These are phyloP conservation scores for Ceratocystis alfenasii DNA, from an alignment of 2,329 filamentous ascomycete genomes.

Conservation along the genomic window DNA sequence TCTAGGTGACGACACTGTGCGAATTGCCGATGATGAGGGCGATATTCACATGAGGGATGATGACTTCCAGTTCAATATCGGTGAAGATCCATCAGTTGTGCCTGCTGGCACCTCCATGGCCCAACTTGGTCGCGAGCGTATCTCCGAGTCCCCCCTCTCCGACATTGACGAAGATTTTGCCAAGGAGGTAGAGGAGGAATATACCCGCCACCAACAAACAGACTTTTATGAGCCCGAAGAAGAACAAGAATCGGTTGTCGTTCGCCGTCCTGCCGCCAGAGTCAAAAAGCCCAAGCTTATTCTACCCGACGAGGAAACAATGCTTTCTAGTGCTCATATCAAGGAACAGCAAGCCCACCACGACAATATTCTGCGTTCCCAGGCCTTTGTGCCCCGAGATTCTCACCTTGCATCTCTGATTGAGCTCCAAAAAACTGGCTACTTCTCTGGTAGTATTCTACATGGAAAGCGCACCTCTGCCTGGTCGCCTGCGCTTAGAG, in stretches of 20 bases:
- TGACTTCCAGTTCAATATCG: conserved; percentile 52
- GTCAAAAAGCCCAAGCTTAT: conserved; percentile 68
- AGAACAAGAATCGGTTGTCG: conserved; percentile 45
- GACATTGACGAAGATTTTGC: conserved; percentile 55
- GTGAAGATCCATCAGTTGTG: conserved; percentile 46
- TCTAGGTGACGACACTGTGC: conserved; percentile 43
- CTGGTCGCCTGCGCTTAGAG: conserved; percentile 87
- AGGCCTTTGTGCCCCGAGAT: conserved; percentile 75
- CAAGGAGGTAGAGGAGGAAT: conserved; percentile 47
- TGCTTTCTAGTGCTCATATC: conserved; percentile 64
- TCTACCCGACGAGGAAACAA: conserved; percentile 67
- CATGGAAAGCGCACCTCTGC: conserved; percentile 63
- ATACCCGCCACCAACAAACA: conserved; percentile 38
- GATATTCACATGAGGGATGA: conserved; percentile 49
- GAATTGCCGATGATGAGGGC: conserved; percentile 52
- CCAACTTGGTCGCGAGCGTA: conserved; percentile 44
- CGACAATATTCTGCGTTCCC: conserved; percentile 71
- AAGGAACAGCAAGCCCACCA: conserved; percentile 77
- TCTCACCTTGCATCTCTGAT: conserved; percentile 76
- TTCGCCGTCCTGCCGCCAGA: conserved; percentile 59
- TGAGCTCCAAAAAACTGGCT: conserved; percentile 82
- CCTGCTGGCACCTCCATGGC: conserved; percentile 33
- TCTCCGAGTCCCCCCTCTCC: conserved; percentile 58
- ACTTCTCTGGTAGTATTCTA: conserved; percentile 78
- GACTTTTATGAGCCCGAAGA: conserved; percentile 52